Percentiles rank a stretch among this genome's conserved stretches.
Evolutionary conservation across 805 yeast species (phyloP).

Genomic region (Candida mattraensis): DNA sequence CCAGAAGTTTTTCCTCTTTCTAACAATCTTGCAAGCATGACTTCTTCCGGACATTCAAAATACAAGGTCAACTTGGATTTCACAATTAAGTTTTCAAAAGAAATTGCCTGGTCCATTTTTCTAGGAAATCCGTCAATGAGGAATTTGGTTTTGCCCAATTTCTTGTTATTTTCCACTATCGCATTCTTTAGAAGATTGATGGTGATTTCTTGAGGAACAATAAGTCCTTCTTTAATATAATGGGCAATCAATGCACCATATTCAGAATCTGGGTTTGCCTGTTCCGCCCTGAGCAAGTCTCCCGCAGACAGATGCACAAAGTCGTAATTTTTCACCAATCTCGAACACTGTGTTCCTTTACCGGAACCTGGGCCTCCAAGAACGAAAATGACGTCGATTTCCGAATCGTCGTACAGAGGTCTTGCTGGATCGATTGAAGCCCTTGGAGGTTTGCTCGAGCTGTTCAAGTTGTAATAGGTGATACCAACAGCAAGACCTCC

Average conservation of each 20-base stretch:
- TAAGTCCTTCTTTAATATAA: slow-evolving; percentile 81
- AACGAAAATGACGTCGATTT: slow-evolving; percentile 81
- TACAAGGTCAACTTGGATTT: slow-evolving; percentile 69
- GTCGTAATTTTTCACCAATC: slow-evolving; percentile 73
- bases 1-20: slow-evolving; percentile 96
- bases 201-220: slow-evolving; percentile 93
- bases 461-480: slow-evolving; percentile 33
- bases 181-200: slow-evolving; percentile 80
- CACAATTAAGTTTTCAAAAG: slow-evolving; percentile 80
- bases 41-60: slow-evolving; percentile 78
- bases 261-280: slow-evolving; percentile 74
- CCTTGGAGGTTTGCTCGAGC: slow-evolving; percentile 32
- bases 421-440: slow-evolving; percentile 35
- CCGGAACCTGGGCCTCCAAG: slow-evolving; percentile 99
- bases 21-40: slow-evolving; percentile 81
- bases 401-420: slow-evolving; percentile 51
- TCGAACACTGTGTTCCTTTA: slow-evolving; percentile 94
- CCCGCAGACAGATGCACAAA: slow-evolving; percentile 96
- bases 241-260: slow-evolving; percentile 83
- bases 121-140: slow-evolving; percentile 96
- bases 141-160: slow-evolving; percentile 59
- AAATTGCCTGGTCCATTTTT: slow-evolving; percentile 95
- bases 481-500: slow-evolving; percentile 34
- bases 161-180: slow-evolving; percentile 50
- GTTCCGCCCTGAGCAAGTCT: slow-evolving; percentile 91